Evolutionary conservation across 2,329 filamentous ascomycete genomes (phyloP), one percentile per base, ranked within the genome.

Genomic region (Monilinia fructigena): DNA sequence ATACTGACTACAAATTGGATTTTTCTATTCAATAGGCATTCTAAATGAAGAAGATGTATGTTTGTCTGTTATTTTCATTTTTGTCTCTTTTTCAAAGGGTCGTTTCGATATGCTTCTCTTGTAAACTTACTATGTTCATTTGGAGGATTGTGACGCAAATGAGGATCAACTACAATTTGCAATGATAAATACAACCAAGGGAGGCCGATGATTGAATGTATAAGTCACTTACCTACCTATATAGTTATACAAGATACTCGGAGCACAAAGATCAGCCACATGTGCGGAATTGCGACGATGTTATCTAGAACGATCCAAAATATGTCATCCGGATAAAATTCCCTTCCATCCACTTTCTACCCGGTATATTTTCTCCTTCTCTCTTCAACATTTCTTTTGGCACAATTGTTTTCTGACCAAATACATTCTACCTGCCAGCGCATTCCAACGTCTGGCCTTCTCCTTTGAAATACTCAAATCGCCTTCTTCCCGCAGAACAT

Each of bases 391-490:
- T 16, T 10, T 20, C 35, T 53, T 12, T 14, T 2, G 40, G 20
- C 31, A 20, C 31, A n/a, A 18, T 10, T 28, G 4, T 35, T 20
- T 20, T 11, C 45, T 48, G 23, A 48, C 18, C 31, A 31, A 38
- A 31, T 18, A 54, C 26, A 2, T 12, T 20, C 26, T 60, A 20
- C 35, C 53, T 12, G 20, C 23, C 60, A 78, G 77, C 55, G 77
- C 78, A 26, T 79, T 79, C 65, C 77, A 79, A 68, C 73, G 77
- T 26, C 75, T 79, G 20, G 77, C 75, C 18, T 79, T 79, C 66
- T 77, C 78, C 20, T 79, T 78, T 67, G 77, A 79, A 59, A 78
- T 79, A 52, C 74, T 79, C 16, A 78, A 77, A 71, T 77, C 76
- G 7, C 76, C 77, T 1, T 75, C 75, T 47, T 73, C 77, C 20